phyloP scores from a whole-genome alignment of 2,329 filamentous ascomycete species.

The Pseudonectria buxi region DNA sequence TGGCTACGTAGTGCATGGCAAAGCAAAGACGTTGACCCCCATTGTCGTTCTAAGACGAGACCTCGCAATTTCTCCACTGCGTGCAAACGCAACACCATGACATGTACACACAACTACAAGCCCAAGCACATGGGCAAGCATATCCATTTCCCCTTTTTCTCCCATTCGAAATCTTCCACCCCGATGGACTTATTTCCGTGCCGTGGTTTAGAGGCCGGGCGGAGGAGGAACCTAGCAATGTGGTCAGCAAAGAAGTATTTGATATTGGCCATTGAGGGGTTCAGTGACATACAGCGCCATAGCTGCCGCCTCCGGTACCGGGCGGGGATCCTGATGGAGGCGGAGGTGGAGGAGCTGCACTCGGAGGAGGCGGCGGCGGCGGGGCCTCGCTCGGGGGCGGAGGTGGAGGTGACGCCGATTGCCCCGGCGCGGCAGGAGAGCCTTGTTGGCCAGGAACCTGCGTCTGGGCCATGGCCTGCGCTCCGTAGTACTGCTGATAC shows the following conservation, averaged over 20 bases:
- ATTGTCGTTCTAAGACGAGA: no score
- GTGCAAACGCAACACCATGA: no score
- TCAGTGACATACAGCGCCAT: slow-evolving; percentile 52
- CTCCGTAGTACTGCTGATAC: slow-evolving; percentile 65
- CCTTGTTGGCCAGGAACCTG: slow-evolving; percentile 40
- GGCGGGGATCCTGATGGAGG: slow-evolving; percentile 43
- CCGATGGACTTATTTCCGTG: no score
- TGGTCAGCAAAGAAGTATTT: slow-evolving; percentile 10
- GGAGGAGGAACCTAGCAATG: slow-evolving; percentile 45
- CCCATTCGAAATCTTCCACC: no score
- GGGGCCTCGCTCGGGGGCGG: slow-evolving; percentile 55
- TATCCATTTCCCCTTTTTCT: no score
- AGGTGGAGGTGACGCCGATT: slow-evolving; percentile 47
- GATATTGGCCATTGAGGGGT: background rate
- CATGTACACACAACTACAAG: no score
- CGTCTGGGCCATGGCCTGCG: slow-evolving; percentile 29
- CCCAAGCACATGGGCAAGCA: no score
- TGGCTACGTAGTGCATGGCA: no score
- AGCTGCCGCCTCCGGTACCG: slow-evolving; percentile 40
- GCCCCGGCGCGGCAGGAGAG: slow-evolving; percentile 34
- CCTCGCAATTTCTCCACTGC: no score
- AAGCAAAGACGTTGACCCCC: no score
- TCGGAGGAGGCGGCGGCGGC: slow-evolving; percentile 54
- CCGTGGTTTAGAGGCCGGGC: slow-evolving; percentile 40
- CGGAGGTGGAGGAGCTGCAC: slow-evolving; percentile 47